Evolutionary conservation across 495 filamentous ascomycete species (phyloP), one percentile per base, ranked within the genome.

Genomic region (Podospora australis): DNA sequence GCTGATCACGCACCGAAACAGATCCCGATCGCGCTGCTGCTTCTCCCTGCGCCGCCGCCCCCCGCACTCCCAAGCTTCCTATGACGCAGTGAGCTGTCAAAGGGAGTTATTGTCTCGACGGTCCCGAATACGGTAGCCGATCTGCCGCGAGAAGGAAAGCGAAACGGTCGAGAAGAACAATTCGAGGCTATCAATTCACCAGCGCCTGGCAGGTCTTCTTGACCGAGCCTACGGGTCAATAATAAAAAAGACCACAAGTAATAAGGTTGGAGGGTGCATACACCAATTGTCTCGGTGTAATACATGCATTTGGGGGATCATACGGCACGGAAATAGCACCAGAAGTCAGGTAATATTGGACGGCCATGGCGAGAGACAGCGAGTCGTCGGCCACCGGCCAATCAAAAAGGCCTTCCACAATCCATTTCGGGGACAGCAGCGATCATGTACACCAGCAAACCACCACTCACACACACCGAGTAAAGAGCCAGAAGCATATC

Each of bases 361-460:
- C 39, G 13, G 56, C 35, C 38, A 63, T 63, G 61, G 60, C 56
- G 30, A 63, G 54, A 53, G 61, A 67, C 32, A 54, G 48, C 48
- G 60, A 66, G 50, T 26, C 48, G 46, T 58, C 53, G 54, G 60
- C 54, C 56, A 55, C 59, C 52, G 55, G 57, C 72, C 72, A 75
- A 75, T 75, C 71, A 73, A 73, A 71, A 60, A 60, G 65, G 48
- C 63, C 72, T 40, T 22, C 66, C 13, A 50, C 61, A 44, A 56
- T 54, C 56, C 63, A 62, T 44, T 48, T 58, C 53, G 62, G n/a
- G n/a, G n/a, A 70, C 56, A 64, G 64, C 60, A 63, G 63, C 50
- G 59, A 67, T 50, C 50, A 60, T 54, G 50, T 61, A 39, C 53
- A 51, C 10, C 52, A 50, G 20, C 52, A 48, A 29, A 48, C 58